Evolutionary conservation across 495 filamentous ascomycete genomes (phyloP), one percentile per base, ranked within the genome.

Genomic region (Penicillium antarcticum): DNA sequence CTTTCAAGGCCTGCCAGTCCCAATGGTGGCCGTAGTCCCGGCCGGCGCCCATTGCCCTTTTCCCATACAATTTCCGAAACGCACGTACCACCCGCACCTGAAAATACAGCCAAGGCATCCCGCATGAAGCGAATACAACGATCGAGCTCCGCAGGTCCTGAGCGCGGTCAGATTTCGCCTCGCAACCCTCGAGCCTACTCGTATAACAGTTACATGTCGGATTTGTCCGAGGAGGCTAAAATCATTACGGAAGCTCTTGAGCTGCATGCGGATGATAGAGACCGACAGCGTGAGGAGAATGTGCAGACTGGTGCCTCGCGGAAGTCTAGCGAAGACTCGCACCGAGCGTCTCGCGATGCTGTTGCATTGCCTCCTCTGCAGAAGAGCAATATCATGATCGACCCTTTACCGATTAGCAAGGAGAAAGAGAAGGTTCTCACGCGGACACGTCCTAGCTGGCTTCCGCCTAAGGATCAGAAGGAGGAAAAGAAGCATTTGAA

Each of bases 341-440:
- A 86, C 50, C 75, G 81, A 8, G 71, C 77, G 12, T 72, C 74
- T 11, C 79, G 77, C 40, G 81, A 79, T 8, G 57, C 62, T 4
- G 68, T 81, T 21, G 85, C 91, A 48, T 74, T 97, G 6, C 94
- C 94, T 4, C 94, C 91, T 12, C 65, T 96, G 14, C 84, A 88
- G 46, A 86, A 88, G 51, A 87, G 87, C 13, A 92, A 96, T 62
- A 85, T 95, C 42, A 92, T 97, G 87, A 95, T 97, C 52, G 94
- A 98, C 66, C 94, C 94, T 7, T 70, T 98, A 49, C 95, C 92
- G 2, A 86, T 95, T 32, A 96, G 92, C 58, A 95, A 91, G 71
- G 94, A 98, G 75, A 98, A 98, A 69, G 91, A 96, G 57, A 90
- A 87, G 35, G 87, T 96, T 5, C 72, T 98, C 16, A 91, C 89